phyloP scores from a whole-genome alignment of 1,139 yeast genomes.

The Nakaseomyces sp. region DNA sequence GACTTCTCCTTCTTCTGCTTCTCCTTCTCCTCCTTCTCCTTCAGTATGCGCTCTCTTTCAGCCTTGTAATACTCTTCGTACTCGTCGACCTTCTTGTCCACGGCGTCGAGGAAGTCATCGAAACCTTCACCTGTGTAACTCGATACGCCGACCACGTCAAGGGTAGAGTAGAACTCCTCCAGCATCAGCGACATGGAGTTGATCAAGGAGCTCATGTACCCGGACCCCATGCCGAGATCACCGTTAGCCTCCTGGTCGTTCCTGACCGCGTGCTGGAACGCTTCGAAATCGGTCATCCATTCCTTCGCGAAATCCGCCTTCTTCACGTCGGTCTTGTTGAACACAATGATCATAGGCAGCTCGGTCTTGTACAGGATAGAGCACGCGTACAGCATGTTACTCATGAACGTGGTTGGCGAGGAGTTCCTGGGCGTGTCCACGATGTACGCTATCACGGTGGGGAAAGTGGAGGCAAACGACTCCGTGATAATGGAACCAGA shows the following conservation, averaged over 20 bases:
- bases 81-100: conserved; percentile 81
- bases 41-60: conserved; percentile 75
- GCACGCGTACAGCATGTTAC: conserved; percentile 97
- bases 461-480: conserved; percentile 91
- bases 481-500: conserved; percentile 95
- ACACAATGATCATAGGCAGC: conserved; percentile 92
- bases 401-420: conserved; percentile 93
- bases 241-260: conserved; percentile 55
- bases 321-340: conserved; percentile 87
- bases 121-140: conserved; percentile 91
- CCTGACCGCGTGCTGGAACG: conserved; percentile 71
- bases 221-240: conserved; percentile 62
- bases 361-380: conserved; percentile 93
- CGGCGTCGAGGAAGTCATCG: conserved; percentile 76
- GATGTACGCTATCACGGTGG: conserved; percentile 90
- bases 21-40: conserved; percentile 70
- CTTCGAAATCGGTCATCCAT: conserved; percentile 97
- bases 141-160: conserved; percentile 87
- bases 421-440: conserved; percentile 94
- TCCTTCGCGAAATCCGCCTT: conserved; percentile 82
- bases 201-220: conserved; percentile 89
- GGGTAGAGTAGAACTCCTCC: conserved; percentile 89
- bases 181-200: conserved; percentile 93
- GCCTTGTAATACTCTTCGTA: conserved; percentile 74
- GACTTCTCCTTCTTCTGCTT: conserved; percentile 64